Evolutionary conservation across 1,284 basidiomycete genomes (phyloP).

Genomic region (Heterobasidion occidentale): DNA sequence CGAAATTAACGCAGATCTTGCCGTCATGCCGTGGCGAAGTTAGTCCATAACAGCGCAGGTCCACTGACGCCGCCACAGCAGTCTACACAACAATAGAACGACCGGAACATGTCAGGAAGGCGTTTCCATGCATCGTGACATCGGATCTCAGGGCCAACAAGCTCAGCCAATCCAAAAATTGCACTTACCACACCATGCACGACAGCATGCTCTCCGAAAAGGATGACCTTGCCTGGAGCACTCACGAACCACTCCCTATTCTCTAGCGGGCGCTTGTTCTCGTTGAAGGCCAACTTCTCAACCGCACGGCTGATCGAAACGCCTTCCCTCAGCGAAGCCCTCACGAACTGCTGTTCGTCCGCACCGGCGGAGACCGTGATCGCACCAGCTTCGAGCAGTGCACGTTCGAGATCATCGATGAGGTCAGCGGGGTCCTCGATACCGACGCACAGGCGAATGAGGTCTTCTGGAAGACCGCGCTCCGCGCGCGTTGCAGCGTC

Average conservation of each 20-base stretch:
- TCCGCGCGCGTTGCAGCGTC: slow-evolving; percentile 89
- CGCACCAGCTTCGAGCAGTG: slow-evolving; percentile 88
- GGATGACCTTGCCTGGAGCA: slow-evolving; percentile 95
- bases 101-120: background rate
- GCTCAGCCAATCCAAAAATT: background rate
- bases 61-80: slow-evolving; percentile 91
- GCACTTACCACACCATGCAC: slow-evolving; percentile 89
- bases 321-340: slow-evolving; percentile 29
- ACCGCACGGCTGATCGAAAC: slow-evolving; percentile 54
- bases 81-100: slow-evolving; percentile 44
- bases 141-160: background rate
- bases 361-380: slow-evolving; percentile 46
- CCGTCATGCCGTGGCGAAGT: slow-evolving; percentile 70
- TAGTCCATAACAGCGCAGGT: slow-evolving; percentile 91
- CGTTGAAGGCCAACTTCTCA: slow-evolving; percentile 50
- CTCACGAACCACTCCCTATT: slow-evolving; percentile 81
- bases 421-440: slow-evolving; percentile 95
- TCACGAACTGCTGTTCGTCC: slow-evolving; percentile 40
- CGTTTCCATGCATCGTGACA: background rate
- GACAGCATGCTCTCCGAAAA: slow-evolving; percentile 99
- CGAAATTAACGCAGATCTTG: slow-evolving; percentile 72
- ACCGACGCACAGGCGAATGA: slow-evolving; percentile 97
- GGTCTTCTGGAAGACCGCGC: slow-evolving; percentile 92
- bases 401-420: slow-evolving; percentile 91
- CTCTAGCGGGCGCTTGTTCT: slow-evolving; percentile 22